These are phyloP conservation scores for Solioccasus polychromus DNA, from an alignment of 768 basidiomycete species.

Conservation along the genomic window DNA sequence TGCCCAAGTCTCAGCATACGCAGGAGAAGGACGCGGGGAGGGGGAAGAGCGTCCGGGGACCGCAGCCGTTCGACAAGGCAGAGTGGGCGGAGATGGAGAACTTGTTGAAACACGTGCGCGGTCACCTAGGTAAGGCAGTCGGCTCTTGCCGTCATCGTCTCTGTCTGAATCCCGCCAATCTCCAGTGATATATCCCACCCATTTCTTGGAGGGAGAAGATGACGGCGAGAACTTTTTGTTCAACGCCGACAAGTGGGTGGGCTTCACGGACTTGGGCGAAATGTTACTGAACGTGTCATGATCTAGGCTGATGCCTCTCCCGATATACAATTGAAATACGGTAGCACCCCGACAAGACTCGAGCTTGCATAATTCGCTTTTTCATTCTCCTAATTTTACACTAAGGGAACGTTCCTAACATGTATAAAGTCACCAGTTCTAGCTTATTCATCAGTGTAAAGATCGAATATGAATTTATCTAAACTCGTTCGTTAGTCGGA, in stretches of 20 bases:
- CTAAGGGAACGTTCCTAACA: conserved; percentile 3
- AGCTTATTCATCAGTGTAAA: conserved; percentile 13
- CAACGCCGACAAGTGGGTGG: conserved; percentile 71
- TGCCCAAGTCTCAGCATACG: conserved; percentile 21
- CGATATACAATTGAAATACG: conserved; percentile 58
- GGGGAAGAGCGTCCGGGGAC: conserved; percentile 42
- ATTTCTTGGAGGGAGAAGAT: conserved; percentile 93
- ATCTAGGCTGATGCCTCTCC: conserved; percentile 60
- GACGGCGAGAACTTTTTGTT: conserved; percentile 90
- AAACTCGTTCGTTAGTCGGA: no score
- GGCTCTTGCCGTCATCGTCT: background rate
- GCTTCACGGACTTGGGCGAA: background rate
- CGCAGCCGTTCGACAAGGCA: conserved; percentile 76
- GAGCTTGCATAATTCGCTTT: background rate
- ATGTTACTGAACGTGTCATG: conserved; percentile 3
- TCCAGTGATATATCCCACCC: conserved; percentile 79
- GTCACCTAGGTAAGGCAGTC: conserved; percentile 72
- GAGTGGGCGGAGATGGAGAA: conserved; percentile 91
- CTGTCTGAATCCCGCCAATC: background rate
- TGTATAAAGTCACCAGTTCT: background rate
- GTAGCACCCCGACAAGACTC: background rate
- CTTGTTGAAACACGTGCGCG: conserved; percentile 69
- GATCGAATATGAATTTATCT: conserved; percentile 25
- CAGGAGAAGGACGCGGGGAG: conserved; percentile 37
- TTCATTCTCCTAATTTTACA: conserved; percentile 1